Percentiles rank a stretch among this genome's conserved stretches.
Evolutionary conservation across 345 rosid species (phyloP).

Genomic region (Linum trigynum): DNA sequence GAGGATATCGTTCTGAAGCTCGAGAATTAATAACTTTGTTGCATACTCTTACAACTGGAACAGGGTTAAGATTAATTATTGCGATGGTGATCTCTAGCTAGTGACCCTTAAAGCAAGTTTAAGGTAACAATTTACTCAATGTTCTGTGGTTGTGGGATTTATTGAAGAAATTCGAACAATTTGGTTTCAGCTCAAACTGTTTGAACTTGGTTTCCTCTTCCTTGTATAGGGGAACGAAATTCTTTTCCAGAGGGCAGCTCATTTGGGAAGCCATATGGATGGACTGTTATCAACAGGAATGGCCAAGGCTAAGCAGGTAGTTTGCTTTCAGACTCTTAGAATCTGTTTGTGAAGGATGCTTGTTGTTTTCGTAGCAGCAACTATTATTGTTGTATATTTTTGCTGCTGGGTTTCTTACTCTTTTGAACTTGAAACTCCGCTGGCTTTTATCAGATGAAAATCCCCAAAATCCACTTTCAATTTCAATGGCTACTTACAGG

Average conservation of each 20-base stretch:
- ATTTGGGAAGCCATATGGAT: conserved; percentile 80
- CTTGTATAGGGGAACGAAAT: conserved; percentile 32
- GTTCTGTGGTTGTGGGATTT: neutral
- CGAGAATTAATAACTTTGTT: neutral
- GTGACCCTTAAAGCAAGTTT: conserved; percentile 63
- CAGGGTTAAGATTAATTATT: conserved; percentile 64
- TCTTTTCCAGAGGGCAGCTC: conserved; percentile 83
- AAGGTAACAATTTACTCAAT: conserved; percentile 28
- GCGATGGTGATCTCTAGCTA: conserved; percentile 91
- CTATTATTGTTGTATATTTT: neutral
- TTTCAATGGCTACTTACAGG: too few species aligned
- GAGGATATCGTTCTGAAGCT: neutral
- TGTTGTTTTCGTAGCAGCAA: neutral
- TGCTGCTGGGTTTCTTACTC: neutral
- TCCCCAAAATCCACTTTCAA: too few species aligned
- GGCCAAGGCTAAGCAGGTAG: conserved; percentile 63
- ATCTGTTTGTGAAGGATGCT: neutral
- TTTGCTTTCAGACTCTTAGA: neutral
- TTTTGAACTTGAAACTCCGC: conserved; percentile 13
- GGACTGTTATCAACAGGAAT: conserved; percentile 64
- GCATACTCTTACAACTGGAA: conserved; percentile 84
- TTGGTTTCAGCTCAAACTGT: too few species aligned
- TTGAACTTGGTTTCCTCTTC: neutral
- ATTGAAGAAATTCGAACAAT: neutral
- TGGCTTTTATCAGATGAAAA: too few species aligned